These are phyloP conservation scores for Ophiostoma piceae DNA, from an alignment of 2,329 filamentous ascomycete species.

Conservation along the genomic window DNA sequence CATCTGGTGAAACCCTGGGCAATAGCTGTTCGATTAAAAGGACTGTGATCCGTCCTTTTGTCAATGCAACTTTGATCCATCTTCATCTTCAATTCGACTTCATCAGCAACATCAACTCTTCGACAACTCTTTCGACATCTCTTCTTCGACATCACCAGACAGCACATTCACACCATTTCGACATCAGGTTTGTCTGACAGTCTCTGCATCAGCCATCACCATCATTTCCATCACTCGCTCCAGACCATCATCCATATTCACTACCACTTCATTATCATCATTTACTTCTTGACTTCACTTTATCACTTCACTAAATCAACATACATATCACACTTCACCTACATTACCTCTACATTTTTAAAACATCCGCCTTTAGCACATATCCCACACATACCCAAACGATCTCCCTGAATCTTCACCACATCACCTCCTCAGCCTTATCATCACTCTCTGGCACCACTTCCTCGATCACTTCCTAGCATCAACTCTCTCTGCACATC, in stretches of 20 bases:
- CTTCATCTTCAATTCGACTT: neutral
- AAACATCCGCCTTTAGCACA: neutral
- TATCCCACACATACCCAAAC: neutral
- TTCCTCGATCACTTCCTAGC: too few relatives aligned
- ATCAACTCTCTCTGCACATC: neutral
- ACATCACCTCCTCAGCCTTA: neutral
- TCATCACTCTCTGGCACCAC: neutral
- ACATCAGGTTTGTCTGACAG: neutral
- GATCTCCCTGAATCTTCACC: neutral
- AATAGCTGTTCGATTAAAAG: neutral
- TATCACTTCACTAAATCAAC: too few relatives aligned
- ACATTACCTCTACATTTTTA: neutral
- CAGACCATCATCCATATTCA: neutral
- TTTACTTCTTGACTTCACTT: neutral
- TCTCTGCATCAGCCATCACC: neutral
- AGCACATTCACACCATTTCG: neutral
- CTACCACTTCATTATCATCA: neutral
- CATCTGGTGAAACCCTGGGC: neutral
- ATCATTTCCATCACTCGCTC: neutral
- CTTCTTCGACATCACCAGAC: neutral
- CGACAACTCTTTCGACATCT: neutral
- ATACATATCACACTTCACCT: neutral
- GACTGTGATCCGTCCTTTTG: neutral
- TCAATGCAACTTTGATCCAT: slow-evolving; percentile 7
- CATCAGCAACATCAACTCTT: neutral